Conservation (phyloP, 2,329 filamentous ascomycete genomes). For the Huntiella moniliformis region DNA sequence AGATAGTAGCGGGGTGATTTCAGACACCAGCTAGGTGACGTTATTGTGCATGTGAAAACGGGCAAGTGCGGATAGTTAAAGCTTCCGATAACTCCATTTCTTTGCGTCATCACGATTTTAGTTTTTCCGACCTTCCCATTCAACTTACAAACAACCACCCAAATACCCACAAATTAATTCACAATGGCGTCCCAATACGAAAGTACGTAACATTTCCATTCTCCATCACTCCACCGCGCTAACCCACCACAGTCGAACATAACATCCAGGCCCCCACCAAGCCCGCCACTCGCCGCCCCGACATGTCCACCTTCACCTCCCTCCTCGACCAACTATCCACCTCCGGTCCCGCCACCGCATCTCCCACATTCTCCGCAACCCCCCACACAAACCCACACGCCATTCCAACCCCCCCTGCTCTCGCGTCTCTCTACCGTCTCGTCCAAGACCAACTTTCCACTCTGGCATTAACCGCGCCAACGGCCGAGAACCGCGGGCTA, state of each 20-base stretch:
- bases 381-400: conserved; percentile 35
- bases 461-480: conserved; percentile 30
- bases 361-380: conserved; percentile 13
- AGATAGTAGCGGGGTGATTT: too few relatives aligned
- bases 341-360: conserved; percentile 17
- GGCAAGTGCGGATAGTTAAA: too few relatives aligned
- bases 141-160: background rate
- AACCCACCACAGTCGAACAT: conserved; percentile 36
- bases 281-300: conserved; percentile 30
- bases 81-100: too few relatives aligned
- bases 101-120: background rate
- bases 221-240: conserved; percentile 1
- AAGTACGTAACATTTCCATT: conserved; percentile 20
- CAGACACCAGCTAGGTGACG: too few relatives aligned
- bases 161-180: conserved; percentile 7
- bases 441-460: conserved; percentile 39
- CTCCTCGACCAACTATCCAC: conserved; percentile 34
- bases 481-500: conserved; percentile 28
- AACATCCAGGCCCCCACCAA: conserved; percentile 10
- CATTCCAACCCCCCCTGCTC: conserved; percentile 40
- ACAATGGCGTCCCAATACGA: conserved; percentile 40
- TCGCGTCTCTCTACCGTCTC: conserved; percentile 37
- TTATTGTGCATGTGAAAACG: too few relatives aligned
- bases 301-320: conserved; percentile 45
- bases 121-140: background rate